phyloP scores from a whole-genome alignment of 2,329 filamentous ascomycete genomes.

The Cytospora piceae region DNA sequence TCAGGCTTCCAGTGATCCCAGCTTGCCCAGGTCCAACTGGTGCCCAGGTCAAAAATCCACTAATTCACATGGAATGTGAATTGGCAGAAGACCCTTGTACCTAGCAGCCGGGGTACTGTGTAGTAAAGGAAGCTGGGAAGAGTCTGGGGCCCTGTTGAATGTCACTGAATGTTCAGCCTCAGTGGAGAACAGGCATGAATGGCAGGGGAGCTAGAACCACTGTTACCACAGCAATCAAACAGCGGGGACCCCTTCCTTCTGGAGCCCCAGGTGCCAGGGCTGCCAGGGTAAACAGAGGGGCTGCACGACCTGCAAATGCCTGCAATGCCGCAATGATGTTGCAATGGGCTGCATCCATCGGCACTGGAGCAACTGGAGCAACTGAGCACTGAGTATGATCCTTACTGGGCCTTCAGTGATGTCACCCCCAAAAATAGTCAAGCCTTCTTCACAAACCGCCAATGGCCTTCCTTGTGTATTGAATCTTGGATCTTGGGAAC shows the following conservation, averaged over 20 bases:
- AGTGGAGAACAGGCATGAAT: constrained; percentile 14
- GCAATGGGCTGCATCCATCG: constrained; percentile 3
- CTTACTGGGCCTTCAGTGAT: constrained; percentile 8
- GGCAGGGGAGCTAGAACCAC: constrained; percentile 3
- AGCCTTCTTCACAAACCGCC: constrained; percentile 1
- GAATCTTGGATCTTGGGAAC: not conserved
- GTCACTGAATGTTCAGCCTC: constrained; percentile 22
- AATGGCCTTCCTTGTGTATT: constrained; percentile 18
- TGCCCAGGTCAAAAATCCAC: not conserved
- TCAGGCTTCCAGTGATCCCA: not conserved
- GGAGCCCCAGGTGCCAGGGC: not conserved
- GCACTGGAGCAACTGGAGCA: not conserved
- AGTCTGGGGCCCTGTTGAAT: constrained; percentile 15
- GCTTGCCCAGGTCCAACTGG: not conserved
- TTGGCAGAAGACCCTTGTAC: not conserved
- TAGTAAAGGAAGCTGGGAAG: not conserved
- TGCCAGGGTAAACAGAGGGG: not conserved
- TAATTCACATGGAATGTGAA: not conserved
- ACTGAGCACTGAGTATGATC: not conserved
- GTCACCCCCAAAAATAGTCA: constrained; percentile 13
- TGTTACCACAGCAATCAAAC: not conserved
- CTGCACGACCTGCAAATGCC: not conserved
- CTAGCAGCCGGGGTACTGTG: not conserved
- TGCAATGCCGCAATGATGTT: not conserved
- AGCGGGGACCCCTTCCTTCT: not conserved